Evolutionary conservation across 805 yeast species (phyloP), one percentile per base, ranked within the genome.

Genomic region (Saccharomyces jurei): DNA sequence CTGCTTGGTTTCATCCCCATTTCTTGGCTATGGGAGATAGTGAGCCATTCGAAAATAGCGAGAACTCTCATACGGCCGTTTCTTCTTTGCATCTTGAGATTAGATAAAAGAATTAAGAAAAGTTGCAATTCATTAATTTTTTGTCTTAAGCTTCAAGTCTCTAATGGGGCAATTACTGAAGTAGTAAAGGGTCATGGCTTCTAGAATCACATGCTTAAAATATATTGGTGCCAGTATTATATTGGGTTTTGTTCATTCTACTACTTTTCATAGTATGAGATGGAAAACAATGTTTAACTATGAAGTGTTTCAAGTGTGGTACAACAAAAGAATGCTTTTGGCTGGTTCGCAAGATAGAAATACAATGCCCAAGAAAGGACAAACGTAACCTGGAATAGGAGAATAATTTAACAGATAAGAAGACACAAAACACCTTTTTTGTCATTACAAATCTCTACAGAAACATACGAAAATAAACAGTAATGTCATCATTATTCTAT

Each of bases 191-290:
- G 1, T 5, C 29, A 31, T 31, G 85, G 30, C 84, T 80, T 65
- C 64, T 81, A 52, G 77, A 74, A 26, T 85, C 85, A 21, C 77
- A 65, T 73, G 66, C 25, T 74, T 81, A 46, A 75, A 56, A 28
- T 3, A 64, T 25, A 67, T 81, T 31, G 83, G 83, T 2, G 72
- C 72, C 14, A 82, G 79, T 54, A 75, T 77, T 14, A 68, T 28
- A 81, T 46, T 81, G 85, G 85, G 64, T 81, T 52, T 52, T 77
- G 79, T 28, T 85, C 85, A 25, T 77, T 78, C 71, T 81, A 74
- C 67, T 28, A 3, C 29, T 28, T 6, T 28, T 28, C 29, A 28
- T 28, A 28, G 3, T 4, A 9, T 28, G 29, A 28, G 10, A 28
- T 28, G 29, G 29, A 5, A 28, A 3, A 28, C 29, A 28, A 5